Conservation (phyloP, 176 grass and related monocot genomes). For the Saccharum officinarum region DNA sequence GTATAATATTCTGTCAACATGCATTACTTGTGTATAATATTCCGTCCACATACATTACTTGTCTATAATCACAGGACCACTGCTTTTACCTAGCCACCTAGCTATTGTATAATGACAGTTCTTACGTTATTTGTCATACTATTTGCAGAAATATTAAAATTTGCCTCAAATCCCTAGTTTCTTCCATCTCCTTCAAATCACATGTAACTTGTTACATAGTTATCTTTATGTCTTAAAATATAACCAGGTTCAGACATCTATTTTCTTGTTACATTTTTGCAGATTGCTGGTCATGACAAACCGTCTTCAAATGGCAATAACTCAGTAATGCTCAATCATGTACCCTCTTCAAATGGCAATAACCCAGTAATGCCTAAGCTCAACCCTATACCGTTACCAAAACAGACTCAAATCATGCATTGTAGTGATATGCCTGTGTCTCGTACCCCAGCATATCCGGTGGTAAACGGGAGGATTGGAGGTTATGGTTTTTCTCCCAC, state of each 20-base stretch:
- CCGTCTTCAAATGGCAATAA: conserved; percentile 46
- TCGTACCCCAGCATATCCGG: conserved; percentile 38
- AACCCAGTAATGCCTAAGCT: conserved; percentile 55
- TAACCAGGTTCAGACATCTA: not conserved
- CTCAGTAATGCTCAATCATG: conserved; percentile 39
- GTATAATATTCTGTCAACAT: not conserved
- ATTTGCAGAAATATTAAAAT: not conserved
- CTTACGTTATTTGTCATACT: not conserved
- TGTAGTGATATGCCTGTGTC: conserved; percentile 40
- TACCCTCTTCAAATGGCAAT: conserved; percentile 45
- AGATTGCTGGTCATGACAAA: conserved; percentile 81
- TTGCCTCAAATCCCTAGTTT: not conserved
- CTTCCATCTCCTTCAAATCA: not conserved
- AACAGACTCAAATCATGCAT: conserved; percentile 31
- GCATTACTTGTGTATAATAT: not conserved
- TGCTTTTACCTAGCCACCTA: not conserved
- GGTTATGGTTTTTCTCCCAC: conserved; percentile 12
- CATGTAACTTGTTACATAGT: not conserved
- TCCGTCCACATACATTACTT: not conserved
- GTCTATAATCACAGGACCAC: not conserved
- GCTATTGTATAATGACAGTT: not conserved
- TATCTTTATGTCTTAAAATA: not conserved
- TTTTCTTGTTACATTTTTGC: conserved; percentile 19
- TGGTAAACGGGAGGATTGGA: conserved; percentile 36
- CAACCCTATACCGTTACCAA: conserved; percentile 51